phyloP scores from a whole-genome alignment of 768 basidiomycete species.

The Kwoniella heveanensis region DNA sequence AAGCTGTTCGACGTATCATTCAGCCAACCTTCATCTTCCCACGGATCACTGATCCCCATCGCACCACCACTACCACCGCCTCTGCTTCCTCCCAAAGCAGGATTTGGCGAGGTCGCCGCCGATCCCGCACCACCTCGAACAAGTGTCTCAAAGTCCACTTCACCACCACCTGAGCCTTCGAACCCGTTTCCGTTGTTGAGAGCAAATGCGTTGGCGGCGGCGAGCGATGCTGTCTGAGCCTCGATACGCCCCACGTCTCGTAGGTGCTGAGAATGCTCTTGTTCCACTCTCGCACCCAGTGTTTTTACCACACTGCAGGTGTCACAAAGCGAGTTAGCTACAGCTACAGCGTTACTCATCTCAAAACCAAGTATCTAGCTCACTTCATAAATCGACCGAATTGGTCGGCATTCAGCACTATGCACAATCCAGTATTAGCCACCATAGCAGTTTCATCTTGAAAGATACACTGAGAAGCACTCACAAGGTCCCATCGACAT shows the following conservation, averaged over 20 bases:
- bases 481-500: constrained; percentile 95
- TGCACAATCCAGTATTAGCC: not conserved
- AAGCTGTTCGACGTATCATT: constrained; percentile 23
- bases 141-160: constrained; percentile 70
- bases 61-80: not conserved
- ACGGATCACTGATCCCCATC: constrained; percentile 34
- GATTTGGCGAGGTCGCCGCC: constrained; percentile 15
- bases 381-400: constrained; percentile 86
- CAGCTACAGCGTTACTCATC: no score
- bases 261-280: constrained; percentile 87
- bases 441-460: not conserved
- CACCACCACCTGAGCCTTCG: constrained; percentile 56
- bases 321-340: no score
- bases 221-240: constrained; percentile 60
- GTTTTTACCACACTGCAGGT: constrained; percentile 57
- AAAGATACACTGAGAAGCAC: constrained; percentile 53
- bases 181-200: constrained; percentile 55
- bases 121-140: constrained; percentile 36
- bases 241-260: constrained; percentile 90
- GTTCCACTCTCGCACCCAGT: constrained; percentile 77
- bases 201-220: constrained; percentile 60
- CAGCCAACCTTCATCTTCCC: constrained; percentile 45
- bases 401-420: constrained; percentile 63
- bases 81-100: no score
- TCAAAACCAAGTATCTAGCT: no score